These are phyloP conservation scores for Zoysia matrella DNA, from an alignment of 202 grass and related monocot species.

Conservation along the genomic window DNA sequence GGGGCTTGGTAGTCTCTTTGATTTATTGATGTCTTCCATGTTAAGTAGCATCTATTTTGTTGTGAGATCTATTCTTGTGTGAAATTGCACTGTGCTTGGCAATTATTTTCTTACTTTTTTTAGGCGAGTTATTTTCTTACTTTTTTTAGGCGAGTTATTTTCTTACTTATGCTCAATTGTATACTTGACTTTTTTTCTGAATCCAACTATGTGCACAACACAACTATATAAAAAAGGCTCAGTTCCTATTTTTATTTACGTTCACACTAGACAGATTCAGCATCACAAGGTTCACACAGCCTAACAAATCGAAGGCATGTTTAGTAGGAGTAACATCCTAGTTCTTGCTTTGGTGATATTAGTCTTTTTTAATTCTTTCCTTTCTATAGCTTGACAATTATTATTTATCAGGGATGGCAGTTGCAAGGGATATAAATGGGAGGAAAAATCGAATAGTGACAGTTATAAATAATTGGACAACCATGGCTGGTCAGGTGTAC, in stretches of 20 bases:
- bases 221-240: neutral
- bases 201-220: neutral
- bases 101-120: neutral
- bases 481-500: conserved; percentile 78
- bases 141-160: conserved; percentile 4
- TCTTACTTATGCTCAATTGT: neutral
- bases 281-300: conserved; percentile 20
- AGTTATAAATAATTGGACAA: conserved; percentile 83
- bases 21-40: conserved; percentile 20
- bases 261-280: conserved; percentile 17
- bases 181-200: conserved; percentile 19
- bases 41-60: neutral
- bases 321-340: neutral
- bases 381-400: conserved; percentile 40
- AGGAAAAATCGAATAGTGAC: conserved; percentile 72
- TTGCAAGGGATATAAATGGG: conserved; percentile 75
- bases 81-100: neutral
- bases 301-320: conserved; percentile 10
- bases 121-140: neutral
- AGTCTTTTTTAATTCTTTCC: conserved; percentile 5
- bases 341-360: neutral
- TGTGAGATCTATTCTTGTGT: neutral
- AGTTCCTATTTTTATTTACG: neutral
- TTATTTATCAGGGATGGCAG: conserved; percentile 71
- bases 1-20: conserved; percentile 58